A percentile compares a stretch with the other conserved stretches of the same genome.
Conservation (phyloP, 169 alveolate genomes). For the Cytauxzoon felis region DNA sequence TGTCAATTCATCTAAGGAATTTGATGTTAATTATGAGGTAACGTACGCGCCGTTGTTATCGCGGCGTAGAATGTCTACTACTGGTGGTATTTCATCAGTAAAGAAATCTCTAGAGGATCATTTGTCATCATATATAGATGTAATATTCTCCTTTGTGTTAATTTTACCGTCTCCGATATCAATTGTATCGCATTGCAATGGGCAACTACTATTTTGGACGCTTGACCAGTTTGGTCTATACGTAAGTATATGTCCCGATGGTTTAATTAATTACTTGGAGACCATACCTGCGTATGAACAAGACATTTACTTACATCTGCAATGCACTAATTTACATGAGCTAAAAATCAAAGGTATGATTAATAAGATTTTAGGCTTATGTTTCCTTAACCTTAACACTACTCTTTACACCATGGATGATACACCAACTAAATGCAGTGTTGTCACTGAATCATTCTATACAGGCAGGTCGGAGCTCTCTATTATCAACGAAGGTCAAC, state of each 20-base stretch:
- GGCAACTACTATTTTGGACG: conserved; percentile 56
- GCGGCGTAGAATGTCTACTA: no score
- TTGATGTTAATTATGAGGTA: no score
- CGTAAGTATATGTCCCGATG: conserved; percentile 37
- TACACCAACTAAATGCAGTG: no score
- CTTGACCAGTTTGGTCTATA: conserved; percentile 39
- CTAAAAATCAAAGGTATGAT: conserved; percentile 38
- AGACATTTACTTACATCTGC: conserved; percentile 27
- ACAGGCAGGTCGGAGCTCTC: no score
- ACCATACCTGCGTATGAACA: background rate
- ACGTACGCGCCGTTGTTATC: no score
- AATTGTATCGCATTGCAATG: conserved; percentile 6
- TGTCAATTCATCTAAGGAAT: no score
- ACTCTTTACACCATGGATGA: conserved; percentile 13
- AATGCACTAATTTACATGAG: conserved; percentile 38
- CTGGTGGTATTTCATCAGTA: no score
- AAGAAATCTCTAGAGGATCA: no score
- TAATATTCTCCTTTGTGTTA: conserved; percentile 12
- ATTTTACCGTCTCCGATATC: conserved; percentile 26
- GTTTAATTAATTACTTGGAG: conserved; percentile 29
- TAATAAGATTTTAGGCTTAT: conserved; percentile 22
- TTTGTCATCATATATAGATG: background rate
- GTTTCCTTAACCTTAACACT: conserved; percentile 29
- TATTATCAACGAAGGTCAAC: no score
- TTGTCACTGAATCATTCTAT: no score